Evolutionary conservation across 768 basidiomycete genomes (phyloP).

Genomic region (Boletus sensibilis): DNA sequence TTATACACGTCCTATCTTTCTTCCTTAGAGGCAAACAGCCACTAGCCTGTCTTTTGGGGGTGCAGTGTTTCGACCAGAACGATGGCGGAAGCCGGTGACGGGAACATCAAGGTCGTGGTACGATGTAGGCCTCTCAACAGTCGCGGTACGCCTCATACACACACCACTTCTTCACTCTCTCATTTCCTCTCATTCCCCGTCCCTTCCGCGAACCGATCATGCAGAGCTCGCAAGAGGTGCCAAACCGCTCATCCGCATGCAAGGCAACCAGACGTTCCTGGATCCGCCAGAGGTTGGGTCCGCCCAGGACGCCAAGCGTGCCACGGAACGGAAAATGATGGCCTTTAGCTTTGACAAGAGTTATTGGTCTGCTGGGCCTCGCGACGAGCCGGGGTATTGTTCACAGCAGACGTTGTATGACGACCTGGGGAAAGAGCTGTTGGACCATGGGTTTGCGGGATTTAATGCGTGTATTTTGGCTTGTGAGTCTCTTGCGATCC

Average conservation of each 20-base stretch:
- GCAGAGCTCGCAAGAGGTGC: conserved; percentile 92
- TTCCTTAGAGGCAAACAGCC: conserved; percentile 11
- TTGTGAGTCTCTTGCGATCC: conserved; percentile 62
- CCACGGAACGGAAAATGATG: conserved; percentile 88
- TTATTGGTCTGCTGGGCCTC: conserved; percentile 92
- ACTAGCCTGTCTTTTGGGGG: conserved; percentile 11
- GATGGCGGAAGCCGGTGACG: conserved; percentile 79
- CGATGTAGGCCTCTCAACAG: conserved; percentile 97
- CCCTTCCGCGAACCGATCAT: conserved; percentile 7
- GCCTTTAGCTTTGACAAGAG: conserved; percentile 95
- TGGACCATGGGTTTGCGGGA: conserved; percentile 94
- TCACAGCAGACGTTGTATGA: conserved; percentile 94
- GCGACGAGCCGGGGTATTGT: conserved; percentile 88
- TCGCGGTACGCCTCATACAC: conserved; percentile 61
- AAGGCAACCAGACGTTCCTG: conserved; percentile 88
- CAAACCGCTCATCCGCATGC: conserved; percentile 92
- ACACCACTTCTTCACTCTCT: background rate
- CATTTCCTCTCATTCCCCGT: background rate
- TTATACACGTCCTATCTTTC: conserved; percentile 8
- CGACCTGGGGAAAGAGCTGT: conserved; percentile 89
- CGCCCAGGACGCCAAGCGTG: conserved; percentile 68
- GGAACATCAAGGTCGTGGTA: conserved; percentile 90
- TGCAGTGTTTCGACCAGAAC: conserved; percentile 21
- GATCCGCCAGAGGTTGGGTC: conserved; percentile 85
- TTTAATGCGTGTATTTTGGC: conserved; percentile 99